Base-by-base conservation (phyloP, 2,329 filamentous ascomycete species). In the Aspergillus carbonarius region DNA sequence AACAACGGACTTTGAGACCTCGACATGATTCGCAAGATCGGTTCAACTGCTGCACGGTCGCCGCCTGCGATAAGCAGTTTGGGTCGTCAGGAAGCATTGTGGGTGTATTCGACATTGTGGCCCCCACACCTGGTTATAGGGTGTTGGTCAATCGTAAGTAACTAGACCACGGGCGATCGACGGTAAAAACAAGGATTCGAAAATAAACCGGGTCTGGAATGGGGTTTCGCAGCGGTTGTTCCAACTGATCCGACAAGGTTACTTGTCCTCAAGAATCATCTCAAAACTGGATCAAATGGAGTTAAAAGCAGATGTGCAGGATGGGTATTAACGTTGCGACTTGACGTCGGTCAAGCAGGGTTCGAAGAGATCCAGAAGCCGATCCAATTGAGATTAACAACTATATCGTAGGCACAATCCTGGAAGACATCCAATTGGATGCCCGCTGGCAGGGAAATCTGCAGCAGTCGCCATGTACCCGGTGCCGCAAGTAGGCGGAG, bases 11-110 rank as follows among this genome's bases (percentile, higher is more conserved):
- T 60, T 75, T 75, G 13, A 75, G 63, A 30, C 68, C 69, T 60
- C 72, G 68, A 39, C 72, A 75, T 6, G 72, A 73, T 66, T 75
- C 72, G 54, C 72, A 75, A 8, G 72, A 75, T 42, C 72, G 66
- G 51, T 75, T 75, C 30, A 75, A 60, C 60, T 73, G 72, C 54
- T 63, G 68, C 39, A 67, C 44, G 44, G 68, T 65, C 52, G 60
- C 47, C 3, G 65, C 15, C 47, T 58, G 61, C 51, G 68, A 67
- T n/a, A 44, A 48, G 42, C 53, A 49, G 50, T 60, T 58, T 51
- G 59, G 55, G 52, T 68, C 66, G 51, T 62, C 64, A 57, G 63
- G 54, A 12, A 59, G 51, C 53, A 64, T 61, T 37, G 60, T 58
- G 49, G 70, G 66, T 15, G 61, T 60, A 49, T 68, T 62, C 57